Base-by-base conservation (phyloP, 2,329 filamentous ascomycete genomes). In the Pseudophaeomoniella oleicola region DNA sequence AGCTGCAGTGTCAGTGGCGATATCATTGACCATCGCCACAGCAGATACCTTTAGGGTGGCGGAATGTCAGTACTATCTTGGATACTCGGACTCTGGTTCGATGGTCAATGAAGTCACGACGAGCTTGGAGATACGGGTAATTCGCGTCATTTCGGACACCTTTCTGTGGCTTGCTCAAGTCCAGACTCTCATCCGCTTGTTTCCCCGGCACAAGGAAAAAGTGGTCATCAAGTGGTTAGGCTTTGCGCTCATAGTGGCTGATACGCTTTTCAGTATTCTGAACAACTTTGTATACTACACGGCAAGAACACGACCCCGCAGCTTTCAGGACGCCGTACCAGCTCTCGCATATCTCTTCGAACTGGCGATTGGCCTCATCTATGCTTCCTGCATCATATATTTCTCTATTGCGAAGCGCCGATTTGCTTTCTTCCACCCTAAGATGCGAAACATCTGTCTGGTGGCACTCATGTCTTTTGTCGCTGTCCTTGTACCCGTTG, bases 201-300 rank as follows among this genome's bases (percentile, higher is more conserved):
- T 98, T 48, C 90, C 90, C 5, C 83, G 90, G 19, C 88, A 96
- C 52, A 83, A 92, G 51, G 90, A 98, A 60, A 96, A 96, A 61
- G 78, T 96, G 36, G 83, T 96, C 46, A 98, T 98, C 62, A 96
- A 96, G 62, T 98, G 88, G 88, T 85, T 88, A 12, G 90, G 88
- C 1, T 94, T 96, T 53, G 86, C 81, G 3, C 72, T 98, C 39
- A 94, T 98, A 50, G 74, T 85, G 0, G 70, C 94, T 41, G 88
- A 96, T 54, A 78, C 88, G 31, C 75, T 87, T 9, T 98, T 98
- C 57, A 87, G 81, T 51, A 85, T 81, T 34, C 71, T 96, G 40
- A 92, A 94, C 64, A 90, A 82, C 50, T 96, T 96, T 51, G 56
- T 73, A 36, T 69, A 71, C 18, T 63, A 71, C 36, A 64, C 62